Conservation (phyloP, 169 alveolate species). For the Babesia bigemina region DNA sequence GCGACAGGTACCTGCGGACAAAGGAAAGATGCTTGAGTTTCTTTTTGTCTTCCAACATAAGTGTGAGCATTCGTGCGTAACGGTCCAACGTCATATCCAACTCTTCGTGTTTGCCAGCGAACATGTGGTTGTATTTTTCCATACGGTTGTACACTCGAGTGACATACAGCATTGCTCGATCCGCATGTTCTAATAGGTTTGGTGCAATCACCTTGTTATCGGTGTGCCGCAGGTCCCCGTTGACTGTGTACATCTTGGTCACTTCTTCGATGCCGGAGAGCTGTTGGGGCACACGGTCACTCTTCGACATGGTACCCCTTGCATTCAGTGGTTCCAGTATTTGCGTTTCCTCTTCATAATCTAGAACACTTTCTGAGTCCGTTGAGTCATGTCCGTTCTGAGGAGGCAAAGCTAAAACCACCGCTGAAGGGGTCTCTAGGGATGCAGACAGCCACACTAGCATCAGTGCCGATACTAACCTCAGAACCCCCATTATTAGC, state of each 20-base stretch:
- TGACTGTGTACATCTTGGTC: background rate
- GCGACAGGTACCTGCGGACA: conserved; percentile 19
- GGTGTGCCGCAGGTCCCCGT: background rate
- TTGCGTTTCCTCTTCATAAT: conserved; percentile 7
- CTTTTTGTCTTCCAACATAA: conserved; percentile 19
- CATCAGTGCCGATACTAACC: no score
- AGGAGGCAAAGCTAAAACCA: background rate
- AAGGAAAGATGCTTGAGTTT: conserved; percentile 15
- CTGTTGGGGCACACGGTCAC: conserved; percentile 3
- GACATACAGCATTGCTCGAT: conserved; percentile 18
- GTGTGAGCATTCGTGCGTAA: conserved; percentile 10
- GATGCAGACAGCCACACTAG: no score
- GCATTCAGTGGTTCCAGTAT: conserved; percentile 19
- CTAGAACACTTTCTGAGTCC: background rate
- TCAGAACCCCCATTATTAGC: background rate
- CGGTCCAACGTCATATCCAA: background rate
- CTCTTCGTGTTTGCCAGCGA: conserved; percentile 21
- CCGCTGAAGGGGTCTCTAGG: no score
- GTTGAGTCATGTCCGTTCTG: background rate
- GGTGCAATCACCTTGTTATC: conserved; percentile 7
- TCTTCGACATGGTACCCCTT: background rate
- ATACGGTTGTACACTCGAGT: conserved; percentile 15
- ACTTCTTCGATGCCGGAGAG: conserved; percentile 15
- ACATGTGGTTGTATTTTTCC: conserved; percentile 21
- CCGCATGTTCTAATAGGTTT: conserved; percentile 23